phyloP scores from a whole-genome alignment of 495 filamentous ascomycete genomes.

The Neurospora africana region DNA sequence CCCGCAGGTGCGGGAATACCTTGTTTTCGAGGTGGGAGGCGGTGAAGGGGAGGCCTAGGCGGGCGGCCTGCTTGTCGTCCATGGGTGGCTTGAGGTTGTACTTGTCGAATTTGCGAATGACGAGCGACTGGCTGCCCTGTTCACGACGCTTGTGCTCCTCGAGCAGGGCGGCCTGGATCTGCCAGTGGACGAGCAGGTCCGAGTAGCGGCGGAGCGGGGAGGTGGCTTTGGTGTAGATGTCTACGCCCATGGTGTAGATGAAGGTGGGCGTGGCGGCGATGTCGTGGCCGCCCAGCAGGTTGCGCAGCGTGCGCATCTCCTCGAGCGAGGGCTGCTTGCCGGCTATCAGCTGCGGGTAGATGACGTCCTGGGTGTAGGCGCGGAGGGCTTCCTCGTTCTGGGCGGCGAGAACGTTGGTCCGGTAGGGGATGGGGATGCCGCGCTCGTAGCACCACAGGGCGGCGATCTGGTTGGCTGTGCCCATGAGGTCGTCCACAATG shows the following conservation, averaged over 20 bases:
- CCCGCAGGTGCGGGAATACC: conserved; percentile 38
- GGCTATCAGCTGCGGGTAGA: conserved; percentile 40
- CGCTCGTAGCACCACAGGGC: conserved; percentile 65
- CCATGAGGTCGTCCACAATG: conserved; percentile 52
- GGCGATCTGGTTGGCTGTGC: conserved; percentile 61
- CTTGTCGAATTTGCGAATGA: neutral
- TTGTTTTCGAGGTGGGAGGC: conserved; percentile 40
- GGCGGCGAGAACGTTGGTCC: conserved; percentile 52
- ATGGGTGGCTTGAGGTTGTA: conserved; percentile 1
- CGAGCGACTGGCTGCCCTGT: conserved; percentile 2
- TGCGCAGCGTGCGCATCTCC: conserved; percentile 52
- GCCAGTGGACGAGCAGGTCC: conserved; percentile 83
- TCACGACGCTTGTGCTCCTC: conserved; percentile 50
- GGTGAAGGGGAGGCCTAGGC: conserved; percentile 53
- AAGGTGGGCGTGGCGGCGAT: conserved; percentile 38
- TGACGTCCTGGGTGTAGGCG: conserved; percentile 37
- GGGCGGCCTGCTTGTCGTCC: conserved; percentile 1
- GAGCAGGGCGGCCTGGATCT: conserved; percentile 73
- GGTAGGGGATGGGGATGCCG: conserved; percentile 68
- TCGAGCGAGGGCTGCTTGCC: conserved; percentile 47
- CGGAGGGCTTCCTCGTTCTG: conserved; percentile 30
- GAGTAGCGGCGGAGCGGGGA: conserved; percentile 75
- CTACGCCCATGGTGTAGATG: conserved; percentile 51
- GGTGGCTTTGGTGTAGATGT: conserved; percentile 69
- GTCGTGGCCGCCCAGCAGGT: conserved; percentile 43